Base-by-base conservation (phyloP, 2,329 filamentous ascomycete genomes). In the Dactylellina leptospora region DNA sequence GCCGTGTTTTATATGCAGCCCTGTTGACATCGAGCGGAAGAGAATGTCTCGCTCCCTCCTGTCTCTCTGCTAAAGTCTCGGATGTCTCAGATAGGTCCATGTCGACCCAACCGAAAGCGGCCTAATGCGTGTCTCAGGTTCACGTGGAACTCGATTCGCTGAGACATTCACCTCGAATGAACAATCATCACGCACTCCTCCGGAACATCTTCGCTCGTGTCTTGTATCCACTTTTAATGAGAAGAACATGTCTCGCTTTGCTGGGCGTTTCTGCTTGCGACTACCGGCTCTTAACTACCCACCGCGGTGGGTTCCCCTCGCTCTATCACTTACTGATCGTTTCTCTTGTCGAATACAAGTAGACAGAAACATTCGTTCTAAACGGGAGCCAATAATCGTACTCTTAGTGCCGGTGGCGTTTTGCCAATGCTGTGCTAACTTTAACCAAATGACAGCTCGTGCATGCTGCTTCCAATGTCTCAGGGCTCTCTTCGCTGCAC, bases 21-120 rank as follows among this genome's bases (percentile, higher is more conserved):
- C 56, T 30, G 48, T 42, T 42, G 4, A 25, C 13, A 20, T 51
- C n/a, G 16, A 4, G 33, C 33, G 33, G 13, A 8, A 3, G 4
- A 10, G 36, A 53, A 63, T 63, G 59, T 61, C 56, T 61, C 25
- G 50, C 5, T n/a, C 16, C 9, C 6, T 13, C 16, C 10, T 18
- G 11, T 22, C 16, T 18, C 40, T 45, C 40, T 10, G 40, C 45
- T 11, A 48, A 48, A 48, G 4, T n/a, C 9, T 18, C 28, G 22
- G 30, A 28, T 66, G 61, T 66, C 61, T 66, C 53, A 66, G 61
- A 66, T 66, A 30, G 59, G 54, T 33, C 33, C 30, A 53, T 45
- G 38, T 22, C 18, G 36, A 1, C 20, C 40, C 53, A 40, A 42
- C 60, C 60, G 50, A 64, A 64, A 64, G 45, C 50, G 28, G 61